These are phyloP conservation scores for Falciphora oryzae DNA, from an alignment of 2,329 filamentous ascomycete genomes.

Conservation along the genomic window DNA sequence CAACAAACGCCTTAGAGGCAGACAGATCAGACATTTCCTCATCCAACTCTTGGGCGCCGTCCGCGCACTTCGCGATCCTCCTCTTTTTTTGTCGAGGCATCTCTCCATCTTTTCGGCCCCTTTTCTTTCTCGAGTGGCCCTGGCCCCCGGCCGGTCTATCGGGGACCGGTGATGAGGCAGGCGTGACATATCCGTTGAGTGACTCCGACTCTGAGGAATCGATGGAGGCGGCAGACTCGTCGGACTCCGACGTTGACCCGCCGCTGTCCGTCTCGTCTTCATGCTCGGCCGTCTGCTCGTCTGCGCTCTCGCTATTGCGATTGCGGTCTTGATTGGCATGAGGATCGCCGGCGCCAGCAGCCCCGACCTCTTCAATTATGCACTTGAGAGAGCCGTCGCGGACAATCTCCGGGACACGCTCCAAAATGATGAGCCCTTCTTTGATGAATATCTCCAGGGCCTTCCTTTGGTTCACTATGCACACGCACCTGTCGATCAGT, in stretches of 20 bases:
- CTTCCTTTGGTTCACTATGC: not conserved
- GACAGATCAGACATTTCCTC: not conserved
- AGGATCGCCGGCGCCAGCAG: too few relatives aligned
- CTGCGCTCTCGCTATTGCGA: too few relatives aligned
- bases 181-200: too few relatives aligned
- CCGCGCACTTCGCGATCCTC: not conserved
- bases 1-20: not conserved
- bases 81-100: not conserved
- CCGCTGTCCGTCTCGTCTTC: not conserved
- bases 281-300: not conserved
- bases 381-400: not conserved
- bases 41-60: not conserved
- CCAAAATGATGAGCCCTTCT: not conserved
- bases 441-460: not conserved
- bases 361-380: not conserved
- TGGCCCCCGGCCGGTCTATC: too few relatives aligned
- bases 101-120: not conserved
- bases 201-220: not conserved
- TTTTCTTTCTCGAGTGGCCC: not conserved
- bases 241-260: not conserved
- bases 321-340: too few relatives aligned
- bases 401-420: not conserved
- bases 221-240: not conserved
- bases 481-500: constrained; percentile 7
- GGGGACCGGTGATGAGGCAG: not conserved